Base-by-base conservation (phyloP, 1,284 basidiomycete genomes). In the Marasmius sp. region DNA sequence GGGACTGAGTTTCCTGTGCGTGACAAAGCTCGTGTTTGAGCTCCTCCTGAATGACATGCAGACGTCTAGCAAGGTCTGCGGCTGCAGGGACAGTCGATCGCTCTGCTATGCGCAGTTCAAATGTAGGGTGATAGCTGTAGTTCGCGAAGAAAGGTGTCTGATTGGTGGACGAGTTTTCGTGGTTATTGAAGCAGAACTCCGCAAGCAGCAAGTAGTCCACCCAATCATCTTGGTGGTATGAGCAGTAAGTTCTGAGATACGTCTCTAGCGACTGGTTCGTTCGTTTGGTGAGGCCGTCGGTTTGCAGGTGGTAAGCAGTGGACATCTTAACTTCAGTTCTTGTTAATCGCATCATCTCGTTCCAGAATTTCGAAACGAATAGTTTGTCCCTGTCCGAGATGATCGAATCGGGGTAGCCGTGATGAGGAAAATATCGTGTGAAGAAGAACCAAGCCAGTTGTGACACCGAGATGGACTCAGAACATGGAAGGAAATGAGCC, bases 161-260 rank as follows among this genome's bases (percentile, higher is more conserved):
- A 43, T 12, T 43, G 41, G 41, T 82, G 0, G 80, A 81, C 1
- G 79, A 71, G 78, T 18, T 68, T 61, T 4, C n/a, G 6, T 64
- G 49, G 49, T 81, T 82, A 65, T 84, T 83, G 67, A 78, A 81
- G 0, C 71, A 68, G 61, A 84, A 85, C 64, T 81, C 76, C 0
- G 78, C 78, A 6, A 80, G 59, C 0, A 77, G 73, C 0, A 85
- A 71, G 16, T 75, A 75, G 3, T 76, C 68, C 0, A 71, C 67
- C 82, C 82, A 85, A 60, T 83, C 70, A 61, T 77, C 71, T 61
- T 84, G 81, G 45, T 80, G 67, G 63, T 80, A 78, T 6, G 72
- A 73, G 57, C 67, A 68, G 60, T 74, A 80, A 7, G 70, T 63
- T 4, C 71, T 69, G 1, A 83, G 68, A 62, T 75, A 79, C 3